Evolutionary conservation across 73 alveolate genomes (phyloP).

Genomic region (Paramecium caudatum): DNA sequence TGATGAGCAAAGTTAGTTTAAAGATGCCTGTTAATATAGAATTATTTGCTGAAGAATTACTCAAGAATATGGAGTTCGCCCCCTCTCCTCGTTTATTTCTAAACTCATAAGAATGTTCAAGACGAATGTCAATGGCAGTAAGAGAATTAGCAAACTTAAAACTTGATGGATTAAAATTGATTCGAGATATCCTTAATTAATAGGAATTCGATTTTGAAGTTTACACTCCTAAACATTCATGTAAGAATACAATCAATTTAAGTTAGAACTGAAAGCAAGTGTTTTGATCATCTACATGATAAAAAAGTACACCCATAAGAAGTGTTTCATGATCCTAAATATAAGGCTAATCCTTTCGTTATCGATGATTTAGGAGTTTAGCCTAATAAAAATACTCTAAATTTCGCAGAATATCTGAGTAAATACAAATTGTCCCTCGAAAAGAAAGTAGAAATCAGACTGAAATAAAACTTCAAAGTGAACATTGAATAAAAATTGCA

Average conservation of each 20-base stretch:
- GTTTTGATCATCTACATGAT: constrained; percentile 12
- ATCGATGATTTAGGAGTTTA: background rate
- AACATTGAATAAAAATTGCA: background rate
- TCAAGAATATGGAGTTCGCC: background rate
- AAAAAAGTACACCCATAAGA: constrained; percentile 54
- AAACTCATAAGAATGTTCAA: constrained; percentile 4
- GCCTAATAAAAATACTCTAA: background rate
- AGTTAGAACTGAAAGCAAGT: constrained; percentile 50
- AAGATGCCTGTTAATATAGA: background rate
- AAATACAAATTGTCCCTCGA: constrained; percentile 16
- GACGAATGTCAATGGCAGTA: constrained; percentile 15
- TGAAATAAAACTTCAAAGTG: background rate
- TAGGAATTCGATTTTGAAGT: constrained; percentile 56
- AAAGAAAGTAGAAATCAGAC: constrained; percentile 7
- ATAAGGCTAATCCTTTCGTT: constrained; percentile 15
- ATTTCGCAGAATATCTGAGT: background rate
- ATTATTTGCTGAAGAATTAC: background rate
- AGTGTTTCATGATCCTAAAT: constrained; percentile 38
- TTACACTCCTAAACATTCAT: constrained; percentile 63
- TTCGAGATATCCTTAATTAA: background rate
- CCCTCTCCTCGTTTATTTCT: constrained; percentile 28
- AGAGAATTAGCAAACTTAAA: constrained; percentile 39
- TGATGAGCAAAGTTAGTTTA: background rate
- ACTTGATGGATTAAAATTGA: background rate
- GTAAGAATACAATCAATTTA: background rate